phyloP scores from a whole-genome alignment of 2,329 filamentous ascomycete genomes.

The Zymoseptoria passerinii region DNA sequence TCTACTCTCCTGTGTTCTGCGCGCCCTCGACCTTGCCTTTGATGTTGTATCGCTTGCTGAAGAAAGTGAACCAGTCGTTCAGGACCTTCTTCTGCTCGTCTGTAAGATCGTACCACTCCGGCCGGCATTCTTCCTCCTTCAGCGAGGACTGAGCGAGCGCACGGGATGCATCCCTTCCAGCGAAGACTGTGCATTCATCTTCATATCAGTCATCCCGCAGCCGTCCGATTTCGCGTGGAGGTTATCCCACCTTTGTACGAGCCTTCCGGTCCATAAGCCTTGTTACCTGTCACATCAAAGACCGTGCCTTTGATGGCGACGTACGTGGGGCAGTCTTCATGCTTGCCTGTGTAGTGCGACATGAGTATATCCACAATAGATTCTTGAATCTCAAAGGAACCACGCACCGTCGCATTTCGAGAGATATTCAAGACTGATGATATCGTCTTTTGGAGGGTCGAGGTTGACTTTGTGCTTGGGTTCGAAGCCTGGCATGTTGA shows the following conservation, averaged over 20 bases:
- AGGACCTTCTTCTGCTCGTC: conserved; percentile 80
- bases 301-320: conserved; percentile 71
- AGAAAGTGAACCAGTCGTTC: conserved; percentile 92
- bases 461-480: conserved; percentile 70
- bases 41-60: conserved; percentile 93
- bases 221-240: background rate
- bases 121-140: conserved; percentile 70
- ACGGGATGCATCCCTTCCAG: conserved; percentile 90
- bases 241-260: conserved; percentile 68
- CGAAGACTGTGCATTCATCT: conserved; percentile 61
- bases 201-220: background rate
- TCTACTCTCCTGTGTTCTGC: conserved; percentile 21
- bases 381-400: background rate
- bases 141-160: conserved; percentile 80
- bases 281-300: conserved; percentile 88
- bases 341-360: conserved; percentile 43
- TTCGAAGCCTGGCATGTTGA: conserved; percentile 49
- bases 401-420: conserved; percentile 71
- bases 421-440: conserved; percentile 72
- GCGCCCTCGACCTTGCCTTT: conserved; percentile 49
- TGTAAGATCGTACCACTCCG: conserved; percentile 74
- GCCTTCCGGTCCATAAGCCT: conserved; percentile 72
- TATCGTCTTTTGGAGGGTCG: conserved; percentile 76
- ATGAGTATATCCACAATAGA: background rate
- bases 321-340: conserved; percentile 52